These are phyloP conservation scores for Globisporangium recalcitrans DNA, from an alignment of 352 stramenopile genomes.

Conservation along the genomic window DNA sequence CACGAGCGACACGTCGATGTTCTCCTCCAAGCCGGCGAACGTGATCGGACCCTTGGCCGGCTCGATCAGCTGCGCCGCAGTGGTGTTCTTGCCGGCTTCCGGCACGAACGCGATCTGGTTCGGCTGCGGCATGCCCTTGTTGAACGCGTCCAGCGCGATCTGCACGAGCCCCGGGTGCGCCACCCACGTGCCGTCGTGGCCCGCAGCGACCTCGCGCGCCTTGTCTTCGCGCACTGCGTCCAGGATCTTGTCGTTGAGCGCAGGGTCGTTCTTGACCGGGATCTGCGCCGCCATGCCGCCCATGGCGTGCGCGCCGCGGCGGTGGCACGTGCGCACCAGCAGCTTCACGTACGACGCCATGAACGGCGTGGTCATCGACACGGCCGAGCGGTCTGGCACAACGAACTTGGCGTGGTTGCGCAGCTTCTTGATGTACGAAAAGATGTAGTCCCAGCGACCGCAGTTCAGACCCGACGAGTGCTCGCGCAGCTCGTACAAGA, in stretches of 20 bases:
- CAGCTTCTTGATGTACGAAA: constrained; percentile 97
- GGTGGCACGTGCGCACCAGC: constrained; percentile 94
- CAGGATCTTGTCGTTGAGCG: constrained; percentile 88
- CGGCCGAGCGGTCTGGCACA: constrained; percentile 88
- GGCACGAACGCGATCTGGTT: constrained; percentile 89
- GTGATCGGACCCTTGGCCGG: constrained; percentile 74
- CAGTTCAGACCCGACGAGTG: constrained; percentile 97
- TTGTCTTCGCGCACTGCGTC: constrained; percentile 89
- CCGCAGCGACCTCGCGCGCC: constrained; percentile 83
- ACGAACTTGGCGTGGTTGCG: constrained; percentile 90
- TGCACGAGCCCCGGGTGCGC: constrained; percentile 93
- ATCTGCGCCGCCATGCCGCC: constrained; percentile 97
- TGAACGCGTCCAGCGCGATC: constrained; percentile 92
- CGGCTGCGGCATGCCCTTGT: constrained; percentile 88
- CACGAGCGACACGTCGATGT: constrained; percentile 90
- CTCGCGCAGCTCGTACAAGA: constrained; percentile 93
- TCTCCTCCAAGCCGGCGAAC: constrained; percentile 79
- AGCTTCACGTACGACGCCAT: constrained; percentile 94
- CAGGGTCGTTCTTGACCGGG: constrained; percentile 90
- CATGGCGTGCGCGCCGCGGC: constrained; percentile 94
- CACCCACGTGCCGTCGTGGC: constrained; percentile 96
- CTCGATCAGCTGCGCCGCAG: constrained; percentile 57
- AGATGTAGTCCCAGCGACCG: constrained; percentile 97
- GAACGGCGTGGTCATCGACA: constrained; percentile 94
- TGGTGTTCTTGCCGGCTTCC: constrained; percentile 50